Evolutionary conservation across 495 filamentous ascomycete genomes (phyloP).

Genomic region (Glarea lozoyensis): DNA sequence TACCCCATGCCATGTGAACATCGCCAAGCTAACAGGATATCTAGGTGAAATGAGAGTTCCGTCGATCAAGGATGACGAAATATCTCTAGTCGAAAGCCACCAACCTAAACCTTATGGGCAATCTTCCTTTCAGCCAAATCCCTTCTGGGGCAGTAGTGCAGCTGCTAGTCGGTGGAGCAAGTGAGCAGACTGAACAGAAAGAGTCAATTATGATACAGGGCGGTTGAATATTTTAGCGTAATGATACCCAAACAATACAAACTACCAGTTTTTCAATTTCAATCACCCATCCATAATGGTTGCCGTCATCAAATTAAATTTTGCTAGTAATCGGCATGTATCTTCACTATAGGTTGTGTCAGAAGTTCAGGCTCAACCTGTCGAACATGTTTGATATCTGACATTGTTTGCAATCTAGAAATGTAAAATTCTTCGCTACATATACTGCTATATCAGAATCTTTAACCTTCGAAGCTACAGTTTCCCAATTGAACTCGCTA

Average conservation of each 20-base stretch:
- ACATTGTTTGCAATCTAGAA: no score
- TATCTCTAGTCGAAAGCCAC: conserved; percentile 12
- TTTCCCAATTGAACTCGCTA: no score
- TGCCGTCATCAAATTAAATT: no score
- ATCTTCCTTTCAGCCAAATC: conserved; percentile 28
- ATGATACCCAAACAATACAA: not conserved
- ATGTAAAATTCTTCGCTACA: no score
- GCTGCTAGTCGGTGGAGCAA: not conserved
- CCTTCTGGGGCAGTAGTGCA: conserved; percentile 22
- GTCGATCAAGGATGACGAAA: conserved; percentile 23
- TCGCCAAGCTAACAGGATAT: not conserved
- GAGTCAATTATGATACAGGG: not conserved
- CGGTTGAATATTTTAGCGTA: not conserved
- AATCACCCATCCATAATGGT: no score
- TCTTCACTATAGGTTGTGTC: no score
- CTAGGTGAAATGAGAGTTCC: conserved; percentile 33
- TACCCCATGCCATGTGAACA: not conserved
- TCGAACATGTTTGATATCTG: no score
- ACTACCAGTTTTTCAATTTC: no score
- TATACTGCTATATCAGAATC: no score
- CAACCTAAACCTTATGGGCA: not conserved
- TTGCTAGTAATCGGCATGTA: not conserved
- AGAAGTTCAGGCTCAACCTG: no score
- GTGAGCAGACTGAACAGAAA: not conserved
- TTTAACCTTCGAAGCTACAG: no score